Evolutionary conservation across 805 yeast species (phyloP).

Genomic region (Zygoascus ofunaensis): DNA sequence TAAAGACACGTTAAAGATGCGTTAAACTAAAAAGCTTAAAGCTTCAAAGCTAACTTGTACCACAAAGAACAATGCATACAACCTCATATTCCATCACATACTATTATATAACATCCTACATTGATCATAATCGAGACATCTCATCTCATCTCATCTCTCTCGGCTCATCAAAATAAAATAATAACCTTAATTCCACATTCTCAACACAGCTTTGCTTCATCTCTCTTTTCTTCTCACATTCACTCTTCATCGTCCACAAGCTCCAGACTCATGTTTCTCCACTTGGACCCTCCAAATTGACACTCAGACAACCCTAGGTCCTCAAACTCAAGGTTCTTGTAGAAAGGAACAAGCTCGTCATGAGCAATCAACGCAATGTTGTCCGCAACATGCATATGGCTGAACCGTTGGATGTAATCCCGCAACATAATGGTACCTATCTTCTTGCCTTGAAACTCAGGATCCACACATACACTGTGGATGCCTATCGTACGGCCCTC

Average conservation of each 20-base stretch:
- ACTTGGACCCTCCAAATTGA: slow-evolving; percentile 17
- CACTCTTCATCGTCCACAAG: slow-evolving; percentile 16
- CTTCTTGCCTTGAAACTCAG: slow-evolving; percentile 70
- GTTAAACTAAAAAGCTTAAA: too few species aligned
- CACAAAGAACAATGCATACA: too few species aligned
- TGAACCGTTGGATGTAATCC: slow-evolving; percentile 83
- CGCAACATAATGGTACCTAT: slow-evolving; percentile 75
- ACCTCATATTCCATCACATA: too few species aligned
- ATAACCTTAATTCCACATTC: too few species aligned
- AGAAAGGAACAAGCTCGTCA: slow-evolving; percentile 59
- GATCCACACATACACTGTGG: slow-evolving; percentile 72
- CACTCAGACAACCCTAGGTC: slow-evolving; percentile 37
- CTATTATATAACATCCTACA: too few species aligned
- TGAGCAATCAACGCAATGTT: slow-evolving; percentile 68
- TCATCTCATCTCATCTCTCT: too few species aligned
- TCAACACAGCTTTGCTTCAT: too few species aligned
- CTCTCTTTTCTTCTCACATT: too few species aligned
- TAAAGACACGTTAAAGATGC: too few species aligned
- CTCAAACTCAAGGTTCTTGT: slow-evolving; percentile 71
- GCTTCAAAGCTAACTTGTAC: too few species aligned
- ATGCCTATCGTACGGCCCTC: slow-evolving; percentile 65
- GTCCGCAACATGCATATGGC: slow-evolving; percentile 79
- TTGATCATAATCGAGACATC: too few species aligned
- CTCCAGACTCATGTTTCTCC: slow-evolving; percentile 18
- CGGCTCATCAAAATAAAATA: too few species aligned